Evolutionary conservation across 805 yeast species (phyloP).

Genomic region (Tetrapisispora phaffii): DNA sequence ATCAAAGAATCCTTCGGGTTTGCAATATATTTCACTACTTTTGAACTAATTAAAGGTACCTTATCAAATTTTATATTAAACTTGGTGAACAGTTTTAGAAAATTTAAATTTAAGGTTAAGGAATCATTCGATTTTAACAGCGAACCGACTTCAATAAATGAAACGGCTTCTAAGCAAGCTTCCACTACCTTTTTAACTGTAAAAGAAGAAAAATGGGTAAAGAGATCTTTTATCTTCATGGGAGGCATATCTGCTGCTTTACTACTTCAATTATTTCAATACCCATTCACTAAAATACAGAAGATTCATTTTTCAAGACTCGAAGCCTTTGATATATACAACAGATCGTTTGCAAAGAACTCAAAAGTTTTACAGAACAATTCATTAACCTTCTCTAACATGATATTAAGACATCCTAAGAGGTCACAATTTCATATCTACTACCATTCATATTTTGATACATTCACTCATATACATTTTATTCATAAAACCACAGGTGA

Average conservation of each 20-base stretch:
- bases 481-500: slow-evolving; percentile 43
- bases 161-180: not conserved
- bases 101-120: slow-evolving; percentile 29
- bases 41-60: slow-evolving; percentile 68
- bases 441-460: slow-evolving; percentile 67
- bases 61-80: slow-evolving; percentile 41
- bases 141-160: not conserved
- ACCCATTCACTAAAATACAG: slow-evolving; percentile 74
- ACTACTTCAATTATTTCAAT: slow-evolving; percentile 66
- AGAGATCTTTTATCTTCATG: slow-evolving; percentile 37
- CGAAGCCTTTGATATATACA: slow-evolving; percentile 39
- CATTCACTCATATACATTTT: slow-evolving; percentile 49
- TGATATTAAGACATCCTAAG: not conserved
- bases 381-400: not conserved
- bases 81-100: slow-evolving; percentile 36
- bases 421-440: slow-evolving; percentile 33
- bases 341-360: not conserved
- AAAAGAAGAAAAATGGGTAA: slow-evolving; percentile 21
- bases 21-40: slow-evolving; percentile 73
- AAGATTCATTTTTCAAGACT: slow-evolving; percentile 67
- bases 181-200: not conserved
- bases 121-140: slow-evolving; percentile 1
- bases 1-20: slow-evolving; percentile 75
- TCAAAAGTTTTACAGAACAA: not conserved
- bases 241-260: slow-evolving; percentile 88